Base-by-base conservation (phyloP, 2,329 filamentous ascomycete genomes). In the Colletotrichum tanaceti region DNA sequence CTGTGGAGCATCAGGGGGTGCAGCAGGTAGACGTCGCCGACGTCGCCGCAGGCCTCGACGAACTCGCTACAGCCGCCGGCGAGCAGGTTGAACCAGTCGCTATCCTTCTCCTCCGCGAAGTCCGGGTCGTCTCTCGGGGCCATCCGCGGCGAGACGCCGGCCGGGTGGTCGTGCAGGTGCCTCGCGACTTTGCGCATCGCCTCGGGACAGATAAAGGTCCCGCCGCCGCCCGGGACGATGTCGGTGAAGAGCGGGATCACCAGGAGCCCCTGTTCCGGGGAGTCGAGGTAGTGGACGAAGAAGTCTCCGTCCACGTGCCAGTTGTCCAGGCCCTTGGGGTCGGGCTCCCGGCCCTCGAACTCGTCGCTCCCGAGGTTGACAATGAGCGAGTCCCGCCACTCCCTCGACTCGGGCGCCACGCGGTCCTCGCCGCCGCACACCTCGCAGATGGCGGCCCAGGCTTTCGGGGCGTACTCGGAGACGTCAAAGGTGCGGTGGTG, bases 281-380 rank as follows among this genome's bases (percentile, higher is more conserved):
- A 90, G 75, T 92, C 90, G 43, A 93, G 85, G 72, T 89, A 93
- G 79, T 92, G 90, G 5, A 90, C 83, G 75, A 92, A 92, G 77
- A 91, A 92, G 72, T 92, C 90, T 10, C 90, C 90, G 77, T 92
- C 90, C 20, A 91, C 88, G 77, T 92, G 90, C 90, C 90, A 92
- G 24, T 81, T 81, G 9, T 81, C 74, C 24, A 91, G 79, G 0
- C 87, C 82, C 58, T 84, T 80, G 0, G 88, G 88, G 43, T 82
- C 77, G 3, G 84, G 77, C 10, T 83, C 80, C 58, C 81, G 81
- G 5, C 85, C 84, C 68, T 87, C 85, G 55, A 80, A 80, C 58
- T 85, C 83, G 0, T 83, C 75, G 1, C 83, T 87, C 14, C 90
- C 90, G 9, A 92, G 83, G 77, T 92, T 92, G 47, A 92, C 89